phyloP scores from a whole-genome alignment of 495 filamentous ascomycete genomes.

The Entonaema liquescens region DNA sequence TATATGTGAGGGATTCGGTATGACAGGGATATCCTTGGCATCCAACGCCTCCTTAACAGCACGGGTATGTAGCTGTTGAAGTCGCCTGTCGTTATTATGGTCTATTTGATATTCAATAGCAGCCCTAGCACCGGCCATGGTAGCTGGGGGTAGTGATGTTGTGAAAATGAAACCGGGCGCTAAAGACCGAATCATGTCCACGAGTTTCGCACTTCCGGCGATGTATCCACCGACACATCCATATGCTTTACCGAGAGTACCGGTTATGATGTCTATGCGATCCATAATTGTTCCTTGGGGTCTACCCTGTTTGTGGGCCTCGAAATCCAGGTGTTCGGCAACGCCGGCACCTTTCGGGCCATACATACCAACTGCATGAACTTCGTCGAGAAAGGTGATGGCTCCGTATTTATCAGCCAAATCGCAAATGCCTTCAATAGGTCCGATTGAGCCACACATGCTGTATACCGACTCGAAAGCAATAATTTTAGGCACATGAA shows the following conservation, averaged over 20 bases:
- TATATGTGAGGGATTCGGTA: slow-evolving; percentile 97
- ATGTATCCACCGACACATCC: slow-evolving; percentile 98
- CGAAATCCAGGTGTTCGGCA: slow-evolving; percentile 95
- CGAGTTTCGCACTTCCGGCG: slow-evolving; percentile 84
- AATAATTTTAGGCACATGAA: slow-evolving; percentile 92
- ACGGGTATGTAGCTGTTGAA: slow-evolving; percentile 95
- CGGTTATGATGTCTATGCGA: slow-evolving; percentile 95
- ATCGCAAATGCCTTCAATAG: slow-evolving; percentile 94
- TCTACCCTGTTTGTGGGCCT: slow-evolving; percentile 71
- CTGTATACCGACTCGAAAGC: slow-evolving; percentile 98
- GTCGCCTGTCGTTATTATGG: slow-evolving; percentile 80
- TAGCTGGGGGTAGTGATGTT: slow-evolving; percentile 92
- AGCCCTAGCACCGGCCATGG: slow-evolving; percentile 91
- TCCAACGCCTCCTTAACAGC: slow-evolving; percentile 84
- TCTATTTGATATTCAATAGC: slow-evolving; percentile 92
- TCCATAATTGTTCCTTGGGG: slow-evolving; percentile 92
- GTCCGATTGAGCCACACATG: slow-evolving; percentile 98
- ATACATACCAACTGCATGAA: slow-evolving; percentile 99
- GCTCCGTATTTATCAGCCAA: slow-evolving; percentile 97
- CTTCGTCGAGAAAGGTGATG: slow-evolving; percentile 96
- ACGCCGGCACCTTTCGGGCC: slow-evolving; percentile 96
- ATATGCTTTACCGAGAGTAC: slow-evolving; percentile 96
- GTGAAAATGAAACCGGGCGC: slow-evolving; percentile 99
- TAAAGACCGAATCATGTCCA: slow-evolving; percentile 95
- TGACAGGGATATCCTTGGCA: slow-evolving; percentile 90